phyloP scores from a whole-genome alignment of 352 stramenopile species.

The Globisporangium recalcitrans region DNA sequence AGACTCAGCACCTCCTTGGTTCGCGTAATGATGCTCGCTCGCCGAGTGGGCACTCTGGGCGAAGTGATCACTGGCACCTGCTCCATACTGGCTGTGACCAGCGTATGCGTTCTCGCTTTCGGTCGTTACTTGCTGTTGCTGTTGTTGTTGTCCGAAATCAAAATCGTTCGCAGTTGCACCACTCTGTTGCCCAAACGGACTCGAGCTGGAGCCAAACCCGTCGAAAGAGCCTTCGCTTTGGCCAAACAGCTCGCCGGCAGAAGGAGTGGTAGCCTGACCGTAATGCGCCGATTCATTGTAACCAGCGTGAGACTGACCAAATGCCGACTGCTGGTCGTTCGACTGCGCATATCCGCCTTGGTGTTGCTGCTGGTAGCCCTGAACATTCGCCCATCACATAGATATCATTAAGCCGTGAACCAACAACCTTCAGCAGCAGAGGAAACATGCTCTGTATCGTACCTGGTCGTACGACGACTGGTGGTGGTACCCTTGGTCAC shows the following conservation, averaged over 20 bases:
- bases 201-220: slow-evolving; percentile 9
- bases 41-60: background rate
- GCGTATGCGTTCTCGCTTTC: slow-evolving; percentile 1
- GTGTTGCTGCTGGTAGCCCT: slow-evolving; percentile 12
- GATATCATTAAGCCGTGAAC: background rate
- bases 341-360: slow-evolving; percentile 20
- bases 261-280: slow-evolving; percentile 18
- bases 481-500: slow-evolving; percentile 27
- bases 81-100: slow-evolving; percentile 4
- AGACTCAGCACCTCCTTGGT: background rate
- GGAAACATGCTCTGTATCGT: background rate
- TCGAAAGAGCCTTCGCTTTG: slow-evolving; percentile 15
- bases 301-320: slow-evolving; percentile 11
- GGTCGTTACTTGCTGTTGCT: background rate
- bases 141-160: background rate
- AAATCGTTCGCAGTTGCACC: slow-evolving; percentile 6
- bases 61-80: background rate
- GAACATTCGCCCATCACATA: background rate
- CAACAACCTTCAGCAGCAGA: background rate
- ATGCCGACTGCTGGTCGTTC: slow-evolving; percentile 2
- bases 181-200: slow-evolving; percentile 10
- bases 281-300: slow-evolving; percentile 20
- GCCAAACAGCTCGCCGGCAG: slow-evolving; percentile 25
- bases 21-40: background rate
- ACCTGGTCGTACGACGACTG: slow-evolving; percentile 32